A percentile compares a stretch with the other conserved stretches of the same genome.
These are phyloP conservation scores for Saturnispora hagleri DNA, from an alignment of 805 yeast species.

Conservation along the genomic window DNA sequence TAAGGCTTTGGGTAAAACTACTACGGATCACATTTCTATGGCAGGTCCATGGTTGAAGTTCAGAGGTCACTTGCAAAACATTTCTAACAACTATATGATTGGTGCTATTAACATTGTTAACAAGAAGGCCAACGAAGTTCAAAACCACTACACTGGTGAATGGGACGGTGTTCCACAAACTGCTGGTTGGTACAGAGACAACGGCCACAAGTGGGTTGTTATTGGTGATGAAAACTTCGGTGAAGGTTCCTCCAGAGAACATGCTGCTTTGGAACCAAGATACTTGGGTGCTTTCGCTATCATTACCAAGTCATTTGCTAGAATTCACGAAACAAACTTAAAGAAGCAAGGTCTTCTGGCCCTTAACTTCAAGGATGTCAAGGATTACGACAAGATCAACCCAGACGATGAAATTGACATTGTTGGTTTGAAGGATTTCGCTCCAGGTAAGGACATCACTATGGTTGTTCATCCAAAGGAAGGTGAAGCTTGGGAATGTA, in stretches of 20 bases:
- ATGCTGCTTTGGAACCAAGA: constrained; percentile 99
- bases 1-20: constrained; percentile 95
- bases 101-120: constrained; percentile 98
- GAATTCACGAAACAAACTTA: constrained; percentile 99
- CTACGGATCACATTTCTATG: constrained; percentile 98
- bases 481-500: constrained; percentile 82
- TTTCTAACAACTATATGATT: constrained; percentile 98
- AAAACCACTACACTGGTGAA: constrained; percentile 85
- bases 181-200: constrained; percentile 89
- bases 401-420: constrained; percentile 86
- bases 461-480: constrained; percentile 65
- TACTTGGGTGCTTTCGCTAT: constrained; percentile 97
- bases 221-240: constrained; percentile 98
- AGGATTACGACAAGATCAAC: constrained; percentile 88
- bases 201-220: constrained; percentile 92
- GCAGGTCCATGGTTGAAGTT: constrained; percentile 99
- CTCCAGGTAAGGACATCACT: constrained; percentile 88
- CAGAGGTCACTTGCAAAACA: constrained; percentile 99
- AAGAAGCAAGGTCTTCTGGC: constrained; percentile 99
- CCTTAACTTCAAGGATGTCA: constrained; percentile 82
- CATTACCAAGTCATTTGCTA: constrained; percentile 95
- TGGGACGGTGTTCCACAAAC: constrained; percentile 95
- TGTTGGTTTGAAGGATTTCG: constrained; percentile 69
- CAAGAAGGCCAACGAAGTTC: constrained; percentile 85
- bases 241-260: constrained; percentile 99